Conservation (phyloP, 768 basidiomycete genomes). For the Tricholomella constricta region DNA sequence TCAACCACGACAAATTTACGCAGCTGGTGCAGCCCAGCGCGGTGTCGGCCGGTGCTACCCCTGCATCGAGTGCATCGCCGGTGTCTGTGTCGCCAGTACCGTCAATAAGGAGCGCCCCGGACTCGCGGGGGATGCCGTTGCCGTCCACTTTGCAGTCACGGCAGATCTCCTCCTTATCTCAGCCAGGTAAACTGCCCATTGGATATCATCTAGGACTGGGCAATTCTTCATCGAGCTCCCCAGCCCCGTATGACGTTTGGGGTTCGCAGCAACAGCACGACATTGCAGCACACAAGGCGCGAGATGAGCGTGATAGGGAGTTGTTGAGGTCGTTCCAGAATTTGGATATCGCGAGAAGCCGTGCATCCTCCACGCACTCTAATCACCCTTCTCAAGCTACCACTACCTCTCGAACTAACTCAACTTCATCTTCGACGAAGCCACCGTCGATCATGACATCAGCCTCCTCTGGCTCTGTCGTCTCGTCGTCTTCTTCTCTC, state of each 20-base stretch:
- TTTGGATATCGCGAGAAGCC: constrained; percentile 8
- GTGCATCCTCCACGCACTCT: constrained; percentile 6
- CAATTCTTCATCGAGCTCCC: constrained; percentile 13
- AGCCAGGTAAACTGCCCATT: constrained; percentile 6
- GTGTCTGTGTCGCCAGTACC: constrained; percentile 25
- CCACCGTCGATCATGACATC: constrained; percentile 9
- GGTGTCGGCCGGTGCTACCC: background rate
- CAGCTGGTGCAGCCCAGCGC: constrained; percentile 23
- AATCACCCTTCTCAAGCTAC: constrained; percentile 4
- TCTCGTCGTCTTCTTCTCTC: constrained; percentile 15
- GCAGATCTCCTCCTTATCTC: constrained; percentile 7
- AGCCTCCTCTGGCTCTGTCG: constrained; percentile 8
- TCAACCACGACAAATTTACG: constrained; percentile 87
- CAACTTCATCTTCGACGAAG: constrained; percentile 18
- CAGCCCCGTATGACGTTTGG: constrained; percentile 36
- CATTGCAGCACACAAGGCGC: background rate
- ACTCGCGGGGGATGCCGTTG: constrained; percentile 5
- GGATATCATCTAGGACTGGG: constrained; percentile 15
- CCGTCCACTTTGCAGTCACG: background rate
- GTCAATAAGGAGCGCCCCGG: constrained; percentile 11
- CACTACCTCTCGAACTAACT: constrained; percentile 14
- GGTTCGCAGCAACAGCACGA: constrained; percentile 1
- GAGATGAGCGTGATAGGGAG: constrained; percentile 14
- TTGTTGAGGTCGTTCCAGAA: constrained; percentile 8
- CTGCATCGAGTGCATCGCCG: constrained; percentile 6